phyloP scores from a whole-genome alignment of 768 basidiomycete species.

The Hygrocybe punicea region DNA sequence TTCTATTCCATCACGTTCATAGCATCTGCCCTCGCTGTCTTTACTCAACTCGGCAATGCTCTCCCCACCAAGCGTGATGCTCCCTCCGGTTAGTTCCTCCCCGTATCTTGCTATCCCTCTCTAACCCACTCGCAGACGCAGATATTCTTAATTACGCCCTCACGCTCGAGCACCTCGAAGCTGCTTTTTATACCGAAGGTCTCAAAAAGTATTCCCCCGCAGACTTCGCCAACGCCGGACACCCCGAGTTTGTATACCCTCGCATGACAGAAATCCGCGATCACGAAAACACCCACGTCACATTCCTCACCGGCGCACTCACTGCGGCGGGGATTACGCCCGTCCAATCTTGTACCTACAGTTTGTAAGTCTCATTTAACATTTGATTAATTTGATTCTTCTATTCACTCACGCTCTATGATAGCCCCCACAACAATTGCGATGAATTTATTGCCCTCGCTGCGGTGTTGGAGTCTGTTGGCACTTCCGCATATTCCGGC shows the following conservation, averaged over 20 bases:
- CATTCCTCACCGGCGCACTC: conserved; percentile 36
- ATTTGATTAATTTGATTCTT: not conserved
- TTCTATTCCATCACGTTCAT: too few species aligned
- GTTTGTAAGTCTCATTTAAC: conserved; percentile 20
- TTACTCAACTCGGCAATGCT: too few species aligned
- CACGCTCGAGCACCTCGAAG: conserved; percentile 45
- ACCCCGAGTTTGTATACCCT: conserved; percentile 44
- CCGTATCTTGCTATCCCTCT: too few species aligned
- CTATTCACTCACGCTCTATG: not conserved
- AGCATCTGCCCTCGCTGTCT: too few species aligned
- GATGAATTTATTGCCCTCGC: conserved; percentile 44
- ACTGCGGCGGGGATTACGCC: conserved; percentile 24
- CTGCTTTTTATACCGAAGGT: conserved; percentile 40
- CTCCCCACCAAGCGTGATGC: too few species aligned
- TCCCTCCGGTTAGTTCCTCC: too few species aligned
- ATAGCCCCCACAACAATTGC: conserved; percentile 43
- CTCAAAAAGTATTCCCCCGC: conserved; percentile 41
- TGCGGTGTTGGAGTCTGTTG: conserved; percentile 51
- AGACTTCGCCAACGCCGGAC: conserved; percentile 45
- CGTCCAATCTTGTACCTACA: conserved; percentile 37
- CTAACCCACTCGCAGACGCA: conserved; percentile 12
- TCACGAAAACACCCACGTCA: conserved; percentile 48
- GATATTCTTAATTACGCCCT: conserved; percentile 44
- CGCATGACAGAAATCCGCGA: conserved; percentile 48
- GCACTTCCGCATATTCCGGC: conserved; percentile 57